Evolutionary conservation across 805 yeast genomes (phyloP).

Genomic region (Diddensiella santjacobensis): DNA sequence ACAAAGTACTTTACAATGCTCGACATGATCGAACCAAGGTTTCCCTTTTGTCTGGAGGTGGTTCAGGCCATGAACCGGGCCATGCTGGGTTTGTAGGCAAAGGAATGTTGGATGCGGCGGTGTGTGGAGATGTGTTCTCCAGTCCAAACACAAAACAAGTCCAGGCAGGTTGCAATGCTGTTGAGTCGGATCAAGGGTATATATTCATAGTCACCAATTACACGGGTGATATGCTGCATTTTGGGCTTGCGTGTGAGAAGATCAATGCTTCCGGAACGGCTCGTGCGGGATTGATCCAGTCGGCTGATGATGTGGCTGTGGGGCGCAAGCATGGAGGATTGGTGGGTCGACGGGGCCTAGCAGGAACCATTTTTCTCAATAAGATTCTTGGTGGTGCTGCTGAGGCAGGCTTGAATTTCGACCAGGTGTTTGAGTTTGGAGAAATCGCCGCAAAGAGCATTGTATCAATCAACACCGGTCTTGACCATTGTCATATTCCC

Average conservation of each 20-base stretch:
- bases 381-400: conserved; percentile 74
- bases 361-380: conserved; percentile 83
- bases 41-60: conserved; percentile 83
- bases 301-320: conserved; percentile 89
- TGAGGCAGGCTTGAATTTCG: conserved; percentile 39
- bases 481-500: conserved; percentile 86
- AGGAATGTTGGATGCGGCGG: conserved; percentile 81
- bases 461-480: conserved; percentile 68
- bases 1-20: conserved; percentile 38
- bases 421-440: conserved; percentile 70
- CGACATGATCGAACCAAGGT: conserved; percentile 45
- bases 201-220: conserved; percentile 80
- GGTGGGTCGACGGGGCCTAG: conserved; percentile 90
- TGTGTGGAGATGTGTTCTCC: conserved; percentile 83
- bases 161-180: conserved; percentile 59
- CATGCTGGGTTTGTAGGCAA: conserved; percentile 88
- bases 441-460: conserved; percentile 81
- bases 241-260: conserved; percentile 84
- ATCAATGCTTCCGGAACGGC: conserved; percentile 67
- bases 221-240: conserved; percentile 89
- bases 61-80: conserved; percentile 92
- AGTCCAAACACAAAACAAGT: conserved; percentile 88
- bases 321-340: conserved; percentile 79
- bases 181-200: conserved; percentile 55
- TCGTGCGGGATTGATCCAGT: conserved; percentile 64